Evolutionary conservation across 1,284 basidiomycete genomes (phyloP).

Genomic region (Apiotrichum mycotoxinovorans): DNA sequence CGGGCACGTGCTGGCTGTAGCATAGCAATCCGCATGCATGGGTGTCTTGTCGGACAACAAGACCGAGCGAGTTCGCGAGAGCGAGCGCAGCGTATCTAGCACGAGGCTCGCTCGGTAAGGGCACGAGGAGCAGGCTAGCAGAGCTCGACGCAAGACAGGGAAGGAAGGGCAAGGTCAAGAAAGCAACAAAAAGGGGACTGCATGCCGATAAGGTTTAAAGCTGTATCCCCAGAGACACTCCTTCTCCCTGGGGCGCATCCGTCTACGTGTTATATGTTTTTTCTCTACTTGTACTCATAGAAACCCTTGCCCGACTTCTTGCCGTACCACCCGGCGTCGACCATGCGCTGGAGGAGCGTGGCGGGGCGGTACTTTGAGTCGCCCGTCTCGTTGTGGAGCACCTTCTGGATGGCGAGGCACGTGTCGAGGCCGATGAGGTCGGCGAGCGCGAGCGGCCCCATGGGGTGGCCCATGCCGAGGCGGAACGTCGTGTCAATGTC

Average conservation of each 20-base stretch:
- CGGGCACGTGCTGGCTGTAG: background rate
- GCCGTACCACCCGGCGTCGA: constrained; percentile 93
- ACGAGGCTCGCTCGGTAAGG: too few species aligned
- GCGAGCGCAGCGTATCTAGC: too few species aligned
- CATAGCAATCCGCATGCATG: constrained; percentile 1
- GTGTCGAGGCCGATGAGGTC: constrained; percentile 91
- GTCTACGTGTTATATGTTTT: too few species aligned
- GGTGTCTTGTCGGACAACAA: constrained; percentile 1
- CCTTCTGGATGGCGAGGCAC: constrained; percentile 84
- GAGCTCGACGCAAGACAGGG: too few species aligned
- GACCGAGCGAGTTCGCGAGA: too few species aligned
- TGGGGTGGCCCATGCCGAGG: constrained; percentile 92
- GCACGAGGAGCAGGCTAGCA: too few species aligned
- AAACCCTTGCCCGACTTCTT: constrained; percentile 71
- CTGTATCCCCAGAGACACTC: too few species aligned
- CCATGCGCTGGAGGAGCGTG: constrained; percentile 86
- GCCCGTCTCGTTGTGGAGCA: constrained; percentile 78
- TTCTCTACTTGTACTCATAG: constrained; percentile 59
- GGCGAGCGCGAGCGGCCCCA: constrained; percentile 84
- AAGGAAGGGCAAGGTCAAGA: too few species aligned
- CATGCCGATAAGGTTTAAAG: too few species aligned
- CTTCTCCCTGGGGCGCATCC: too few species aligned
- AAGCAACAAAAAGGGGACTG: too few species aligned
- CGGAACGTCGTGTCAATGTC: constrained; percentile 93
- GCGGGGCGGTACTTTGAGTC: constrained; percentile 98